These are phyloP conservation scores for Apophysomyces variabilis DNA, from an alignment of 371 early-diverging fungal species.

Conservation along the genomic window DNA sequence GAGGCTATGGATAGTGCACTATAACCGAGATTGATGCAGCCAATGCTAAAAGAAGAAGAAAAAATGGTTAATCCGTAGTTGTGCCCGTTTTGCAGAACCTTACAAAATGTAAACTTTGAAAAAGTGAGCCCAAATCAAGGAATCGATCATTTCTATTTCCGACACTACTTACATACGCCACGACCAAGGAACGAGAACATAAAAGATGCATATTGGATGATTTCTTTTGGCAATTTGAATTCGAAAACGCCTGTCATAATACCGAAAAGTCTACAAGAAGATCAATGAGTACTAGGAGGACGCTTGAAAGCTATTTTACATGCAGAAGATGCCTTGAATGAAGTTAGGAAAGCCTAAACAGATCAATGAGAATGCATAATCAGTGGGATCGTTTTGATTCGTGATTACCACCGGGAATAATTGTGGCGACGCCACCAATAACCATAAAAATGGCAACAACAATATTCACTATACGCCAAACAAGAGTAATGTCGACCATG, in stretches of 20 bases:
- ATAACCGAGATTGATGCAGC: not conserved
- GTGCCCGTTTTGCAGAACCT: not conserved
- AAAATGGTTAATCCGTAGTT: not conserved
- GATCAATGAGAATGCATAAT: not conserved
- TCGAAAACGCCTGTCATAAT: slow-evolving; percentile 43
- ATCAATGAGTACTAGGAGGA: not conserved
- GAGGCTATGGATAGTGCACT: slow-evolving; percentile 1
- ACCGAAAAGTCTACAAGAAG: slow-evolving; percentile 34
- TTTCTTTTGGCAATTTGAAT: slow-evolving; percentile 35
- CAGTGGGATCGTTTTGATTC: not conserved
- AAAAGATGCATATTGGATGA: slow-evolving; percentile 31
- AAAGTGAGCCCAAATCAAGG: not conserved
- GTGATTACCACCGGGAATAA: slow-evolving; percentile 38
- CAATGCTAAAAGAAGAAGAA: not conserved
- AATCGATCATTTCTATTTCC: not conserved
- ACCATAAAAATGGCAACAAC: slow-evolving; percentile 43
- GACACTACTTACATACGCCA: slow-evolving; percentile 22
- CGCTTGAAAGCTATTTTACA: slow-evolving; percentile 20
- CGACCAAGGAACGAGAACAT: slow-evolving; percentile 31
- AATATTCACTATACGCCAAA: slow-evolving; percentile 42
- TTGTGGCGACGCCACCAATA: slow-evolving; percentile 44
- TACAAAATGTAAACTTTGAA: not conserved
- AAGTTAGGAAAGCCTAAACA: slow-evolving; percentile 45
- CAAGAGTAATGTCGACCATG: slow-evolving; percentile 11
- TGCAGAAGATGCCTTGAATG: slow-evolving; percentile 49